Conservation (phyloP, 1,139 yeast species). For the Geotrichum carabidarum region DNA sequence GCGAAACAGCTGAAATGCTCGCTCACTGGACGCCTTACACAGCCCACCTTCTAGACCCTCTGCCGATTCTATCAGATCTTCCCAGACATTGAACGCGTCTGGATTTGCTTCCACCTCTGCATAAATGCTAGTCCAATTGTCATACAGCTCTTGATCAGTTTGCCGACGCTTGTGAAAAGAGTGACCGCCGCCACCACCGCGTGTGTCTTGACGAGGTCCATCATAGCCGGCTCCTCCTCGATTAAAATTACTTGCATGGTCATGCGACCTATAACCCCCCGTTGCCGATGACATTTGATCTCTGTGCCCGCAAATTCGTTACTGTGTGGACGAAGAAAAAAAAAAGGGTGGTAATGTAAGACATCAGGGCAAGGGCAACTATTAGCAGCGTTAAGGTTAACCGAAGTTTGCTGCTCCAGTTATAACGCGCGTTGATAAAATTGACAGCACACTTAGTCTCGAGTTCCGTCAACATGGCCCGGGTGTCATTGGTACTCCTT, state of each 20-base stretch:
- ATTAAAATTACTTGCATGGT: not conserved
- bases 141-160: conserved; percentile 9
- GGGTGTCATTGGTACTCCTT: too few relatives aligned
- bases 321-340: not conserved
- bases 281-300: conserved; percentile 9
- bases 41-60: conserved; percentile 39
- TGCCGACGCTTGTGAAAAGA: conserved; percentile 4
- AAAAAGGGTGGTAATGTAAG: not conserved
- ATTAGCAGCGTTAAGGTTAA: too few relatives aligned
- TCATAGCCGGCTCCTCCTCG: conserved; percentile 1
- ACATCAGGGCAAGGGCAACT: not conserved
- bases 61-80: conserved; percentile 38
- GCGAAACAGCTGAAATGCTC: conserved; percentile 42
- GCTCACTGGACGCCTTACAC: conserved; percentile 41
- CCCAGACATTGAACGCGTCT: conserved; percentile 46
- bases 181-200: conserved; percentile 5
- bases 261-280: conserved; percentile 11
- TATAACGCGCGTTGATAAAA: too few relatives aligned
- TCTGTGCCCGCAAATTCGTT: not conserved
- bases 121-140: conserved; percentile 26
- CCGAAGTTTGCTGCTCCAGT: too few relatives aligned
- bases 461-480: too few relatives aligned
- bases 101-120: conserved; percentile 33
- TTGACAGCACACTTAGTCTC: too few relatives aligned
- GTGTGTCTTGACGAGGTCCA: not conserved